These are phyloP conservation scores for Moniliophthora roreri DNA, from an alignment of 1,284 basidiomycete species.

Conservation along the genomic window DNA sequence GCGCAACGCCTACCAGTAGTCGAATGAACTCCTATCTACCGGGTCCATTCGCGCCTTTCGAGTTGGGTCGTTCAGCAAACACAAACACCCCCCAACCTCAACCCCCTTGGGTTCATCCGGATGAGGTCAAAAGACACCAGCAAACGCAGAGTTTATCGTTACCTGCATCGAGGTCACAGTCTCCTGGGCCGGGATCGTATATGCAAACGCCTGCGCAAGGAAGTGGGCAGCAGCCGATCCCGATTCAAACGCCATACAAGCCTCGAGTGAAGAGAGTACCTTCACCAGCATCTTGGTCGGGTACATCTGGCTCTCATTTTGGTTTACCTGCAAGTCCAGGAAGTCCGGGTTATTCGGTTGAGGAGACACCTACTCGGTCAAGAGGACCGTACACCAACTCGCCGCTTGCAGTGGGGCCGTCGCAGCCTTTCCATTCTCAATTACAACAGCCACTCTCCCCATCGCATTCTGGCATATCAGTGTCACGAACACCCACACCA, in stretches of 20 bases:
- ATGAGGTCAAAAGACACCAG: constrained; percentile 30
- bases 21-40: constrained; percentile 43
- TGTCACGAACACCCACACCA: constrained; percentile 58
- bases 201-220: constrained; percentile 36
- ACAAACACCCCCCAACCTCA: constrained; percentile 23
- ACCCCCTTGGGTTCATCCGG: constrained; percentile 39
- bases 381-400: constrained; percentile 38
- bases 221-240: constrained; percentile 31
- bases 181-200: no score
- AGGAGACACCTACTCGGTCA: constrained; percentile 51
- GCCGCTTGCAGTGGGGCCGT: constrained; percentile 37
- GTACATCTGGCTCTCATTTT: constrained; percentile 19
- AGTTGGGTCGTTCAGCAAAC: constrained; percentile 46
- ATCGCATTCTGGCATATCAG: constrained; percentile 2
- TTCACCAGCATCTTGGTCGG: constrained; percentile 32
- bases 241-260: constrained; percentile 72
- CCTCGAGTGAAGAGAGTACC: constrained; percentile 59
- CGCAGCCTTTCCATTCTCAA: constrained; percentile 28
- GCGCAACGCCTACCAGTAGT: constrained; percentile 7
- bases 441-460: constrained; percentile 15
- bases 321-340: constrained; percentile 1
- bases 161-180: constrained; percentile 12
- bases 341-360: constrained; percentile 19
- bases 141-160: not conserved
- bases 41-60: constrained; percentile 63